These are phyloP conservation scores for Ascoidea asiatica DNA, from an alignment of 805 yeast species.

Conservation along the genomic window DNA sequence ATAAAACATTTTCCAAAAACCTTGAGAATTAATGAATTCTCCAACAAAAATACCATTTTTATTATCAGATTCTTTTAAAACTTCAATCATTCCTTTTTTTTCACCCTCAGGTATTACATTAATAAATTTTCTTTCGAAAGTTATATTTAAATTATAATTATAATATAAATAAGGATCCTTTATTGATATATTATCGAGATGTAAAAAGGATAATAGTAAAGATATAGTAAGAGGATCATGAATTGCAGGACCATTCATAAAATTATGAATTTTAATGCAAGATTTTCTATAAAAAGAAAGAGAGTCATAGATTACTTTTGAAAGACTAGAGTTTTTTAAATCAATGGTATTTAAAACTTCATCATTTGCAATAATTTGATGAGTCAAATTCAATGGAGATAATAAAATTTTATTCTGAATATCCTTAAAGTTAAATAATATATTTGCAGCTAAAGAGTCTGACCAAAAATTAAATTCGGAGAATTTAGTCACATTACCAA, in stretches of 20 bases:
- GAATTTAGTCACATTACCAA: conserved; percentile 33
- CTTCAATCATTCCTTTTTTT: background rate
- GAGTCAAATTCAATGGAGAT: conserved; percentile 60
- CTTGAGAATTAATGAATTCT: background rate
- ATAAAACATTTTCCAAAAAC: background rate
- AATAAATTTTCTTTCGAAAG: background rate
- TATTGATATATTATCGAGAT: background rate
- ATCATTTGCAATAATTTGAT: conserved; percentile 40
- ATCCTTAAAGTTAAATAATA: conserved; percentile 32
- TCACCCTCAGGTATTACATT: background rate
- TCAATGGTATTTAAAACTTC: conserved; percentile 20
- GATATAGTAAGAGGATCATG: conserved; percentile 72
- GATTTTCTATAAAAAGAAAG: conserved; percentile 35
- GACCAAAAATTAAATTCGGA: conserved; percentile 68
- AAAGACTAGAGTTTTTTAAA: conserved; percentile 29
- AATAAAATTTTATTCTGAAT: conserved; percentile 37
- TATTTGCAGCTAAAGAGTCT: conserved; percentile 66
- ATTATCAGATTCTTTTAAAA: background rate
- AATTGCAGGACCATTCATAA: conserved; percentile 52
- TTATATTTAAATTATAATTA: too few species aligned
- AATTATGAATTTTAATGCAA: conserved; percentile 27
- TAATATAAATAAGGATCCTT: background rate
- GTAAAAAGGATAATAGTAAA: conserved; percentile 33
- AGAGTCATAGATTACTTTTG: conserved; percentile 41
- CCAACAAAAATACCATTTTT: background rate